Evolutionary conservation across 2,329 filamentous ascomycete species (phyloP), one percentile per base, ranked within the genome.

Genomic region (Drechslera avenae): DNA sequence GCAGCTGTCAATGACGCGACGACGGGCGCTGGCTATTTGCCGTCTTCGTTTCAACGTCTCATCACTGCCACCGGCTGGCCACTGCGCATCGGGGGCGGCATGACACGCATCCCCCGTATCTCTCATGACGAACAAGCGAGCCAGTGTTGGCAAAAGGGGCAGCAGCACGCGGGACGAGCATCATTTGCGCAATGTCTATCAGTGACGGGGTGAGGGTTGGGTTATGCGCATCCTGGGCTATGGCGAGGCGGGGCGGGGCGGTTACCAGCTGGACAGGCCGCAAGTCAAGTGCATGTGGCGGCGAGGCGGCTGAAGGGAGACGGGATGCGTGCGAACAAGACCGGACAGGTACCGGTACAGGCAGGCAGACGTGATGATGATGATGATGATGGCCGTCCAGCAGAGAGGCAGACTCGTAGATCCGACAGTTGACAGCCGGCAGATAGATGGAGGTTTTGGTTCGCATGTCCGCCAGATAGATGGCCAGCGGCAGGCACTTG

Each of bases 31-130:
- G 51, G 48, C 35, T 44, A 55, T 59, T 58, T 41, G 46, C 43
- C 43, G 54, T 51, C 46, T 52, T 52, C 50, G 60, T 63, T 60
- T 60, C 56, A 52, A 58, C 39, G 19, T 37, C 40, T 26, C 12
- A 37, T 34, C 5, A 30, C 17, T 32, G 41, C 36, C 51, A 54
- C 46, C 18, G 30, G 23, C 46, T 44, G 49, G 50, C 41, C 41
- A 46, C 39, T 54, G 53, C 53, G 39, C 45, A 21, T 30, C 34
- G 49, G 33, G 23, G 21, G n/a, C 19, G 34, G 46, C 50, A 47
- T 48, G 52, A 33, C 35, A 41, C 41, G 39, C 44, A 39, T 48
- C 16, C 33, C 26, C 49, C 44, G 19, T 16, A 23, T 16, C 40
- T 17, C 42, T 52, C 33, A 31, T 28, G 39, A 49, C 46, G 53